These are phyloP conservation scores for Puccinia sorghi DNA, from an alignment of 1,284 basidiomycete genomes.

Conservation along the genomic window DNA sequence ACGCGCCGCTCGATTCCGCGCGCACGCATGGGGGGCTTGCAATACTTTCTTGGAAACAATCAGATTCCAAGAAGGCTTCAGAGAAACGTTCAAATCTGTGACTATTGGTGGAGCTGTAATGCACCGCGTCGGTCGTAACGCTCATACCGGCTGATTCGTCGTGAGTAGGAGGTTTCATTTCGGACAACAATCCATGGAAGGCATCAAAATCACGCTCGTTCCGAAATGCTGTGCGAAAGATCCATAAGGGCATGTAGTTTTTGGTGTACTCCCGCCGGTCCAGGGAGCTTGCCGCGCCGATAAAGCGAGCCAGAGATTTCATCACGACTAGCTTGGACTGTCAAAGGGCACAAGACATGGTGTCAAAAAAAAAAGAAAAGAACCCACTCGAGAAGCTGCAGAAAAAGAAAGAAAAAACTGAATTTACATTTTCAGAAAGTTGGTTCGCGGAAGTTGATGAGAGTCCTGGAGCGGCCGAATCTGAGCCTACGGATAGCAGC, in stretches of 20 bases:
- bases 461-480: conserved; percentile 30
- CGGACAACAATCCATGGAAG: conserved; percentile 14
- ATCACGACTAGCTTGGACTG: conserved; percentile 41
- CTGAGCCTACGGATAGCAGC: conserved; percentile 57
- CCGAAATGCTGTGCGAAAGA: conserved; percentile 32
- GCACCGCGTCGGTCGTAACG: not conserved
- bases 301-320: conserved; percentile 43
- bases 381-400: not conserved
- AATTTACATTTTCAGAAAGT: conserved; percentile 29
- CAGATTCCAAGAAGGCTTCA: conserved; percentile 29
- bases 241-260: conserved; percentile 37
- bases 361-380: not conserved
- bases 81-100: conserved; percentile 42
- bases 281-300: conserved; percentile 24
- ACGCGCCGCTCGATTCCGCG: conserved; percentile 5
- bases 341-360: not conserved
- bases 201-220: conserved; percentile 44
- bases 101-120: conserved; percentile 1
- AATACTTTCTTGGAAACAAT: conserved; percentile 22
- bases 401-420: not conserved
- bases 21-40: conserved; percentile 51
- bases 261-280: not conserved
- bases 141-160: not conserved
- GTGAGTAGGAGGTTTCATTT: not conserved
- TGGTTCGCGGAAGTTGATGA: conserved; percentile 41